phyloP scores from a whole-genome alignment of 2,329 filamentous ascomycete species.

The Aspergillus nomiae region DNA sequence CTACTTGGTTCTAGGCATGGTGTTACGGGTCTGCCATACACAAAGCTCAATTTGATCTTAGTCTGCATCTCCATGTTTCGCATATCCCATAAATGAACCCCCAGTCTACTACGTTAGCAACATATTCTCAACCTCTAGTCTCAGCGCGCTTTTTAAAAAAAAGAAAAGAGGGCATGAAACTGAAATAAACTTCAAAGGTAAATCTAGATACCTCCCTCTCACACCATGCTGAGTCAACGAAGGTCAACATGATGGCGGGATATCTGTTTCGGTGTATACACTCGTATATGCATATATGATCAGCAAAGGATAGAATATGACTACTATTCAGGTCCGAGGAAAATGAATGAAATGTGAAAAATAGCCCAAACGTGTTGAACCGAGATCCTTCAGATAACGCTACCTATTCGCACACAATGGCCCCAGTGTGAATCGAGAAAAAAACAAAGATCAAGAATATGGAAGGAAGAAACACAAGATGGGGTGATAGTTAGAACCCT shows the following conservation, averaged over 20 bases:
- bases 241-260: not conserved
- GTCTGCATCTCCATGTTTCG: not conserved
- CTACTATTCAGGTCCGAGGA: not conserved
- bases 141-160: not conserved
- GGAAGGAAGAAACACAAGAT: conserved; percentile 1
- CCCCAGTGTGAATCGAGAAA: not conserved
- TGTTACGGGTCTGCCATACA: not conserved
- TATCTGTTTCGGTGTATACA: not conserved
- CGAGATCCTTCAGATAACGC: conserved; percentile 6
- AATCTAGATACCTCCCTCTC: not conserved
- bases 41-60: conserved; percentile 5
- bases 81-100: not conserved
- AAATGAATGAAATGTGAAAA: not conserved
- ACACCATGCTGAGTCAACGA: not conserved
- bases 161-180: not conserved
- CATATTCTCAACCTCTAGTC: not conserved
- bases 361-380: conserved; percentile 4
- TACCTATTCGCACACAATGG: conserved; percentile 2
- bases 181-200: not conserved
- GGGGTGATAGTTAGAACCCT: conserved; percentile 8
- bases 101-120: not conserved
- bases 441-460: conserved; percentile 7
- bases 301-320: not conserved
- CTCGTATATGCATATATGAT: not conserved
- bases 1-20: not conserved